Percentiles rank a stretch among this genome's conserved stretches.
Conservation (phyloP, 352 stramenopile species). For the Pythium guiyangense region DNA sequence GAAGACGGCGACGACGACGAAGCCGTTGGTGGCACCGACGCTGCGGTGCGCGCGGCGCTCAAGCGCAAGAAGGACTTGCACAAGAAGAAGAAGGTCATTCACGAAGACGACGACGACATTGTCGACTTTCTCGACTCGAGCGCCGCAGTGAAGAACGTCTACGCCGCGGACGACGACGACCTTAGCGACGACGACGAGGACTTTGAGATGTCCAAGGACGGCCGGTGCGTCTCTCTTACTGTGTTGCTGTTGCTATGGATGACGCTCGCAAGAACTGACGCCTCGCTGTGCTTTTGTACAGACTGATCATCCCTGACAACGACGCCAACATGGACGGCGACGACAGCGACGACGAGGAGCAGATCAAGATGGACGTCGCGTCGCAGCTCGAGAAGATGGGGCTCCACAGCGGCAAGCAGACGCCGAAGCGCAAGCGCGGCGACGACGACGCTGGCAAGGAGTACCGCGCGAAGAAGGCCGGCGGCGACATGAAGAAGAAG, state of each 20-base stretch:
- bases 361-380: conserved; percentile 81
- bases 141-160: conserved; percentile 88
- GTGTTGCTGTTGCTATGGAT: too few species aligned
- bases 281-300: conserved; percentile 8
- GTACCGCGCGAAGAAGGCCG: conserved; percentile 95
- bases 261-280: too few species aligned
- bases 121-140: conserved; percentile 92
- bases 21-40: conserved; percentile 58
- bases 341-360: conserved; percentile 66
- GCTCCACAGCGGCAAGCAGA: conserved; percentile 36
- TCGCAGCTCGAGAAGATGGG: conserved; percentile 82
- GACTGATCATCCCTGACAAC: conserved; percentile 76
- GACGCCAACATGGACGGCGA: conserved; percentile 46
- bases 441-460: conserved; percentile 79
- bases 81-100: conserved; percentile 74
- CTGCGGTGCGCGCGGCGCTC: conserved; percentile 73
- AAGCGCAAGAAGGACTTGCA: conserved; percentile 76
- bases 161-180: conserved; percentile 42
- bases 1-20: conserved; percentile 76
- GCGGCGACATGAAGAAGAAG: conserved; percentile 96
- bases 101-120: conserved; percentile 85
- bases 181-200: conserved; percentile 78
- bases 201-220: conserved; percentile 90
- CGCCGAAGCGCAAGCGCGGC: conserved; percentile 55
- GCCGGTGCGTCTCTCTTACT: conserved; percentile 71